Conservation (phyloP, 805 yeast genomes). For the Scheffersomyces lignosus region DNA sequence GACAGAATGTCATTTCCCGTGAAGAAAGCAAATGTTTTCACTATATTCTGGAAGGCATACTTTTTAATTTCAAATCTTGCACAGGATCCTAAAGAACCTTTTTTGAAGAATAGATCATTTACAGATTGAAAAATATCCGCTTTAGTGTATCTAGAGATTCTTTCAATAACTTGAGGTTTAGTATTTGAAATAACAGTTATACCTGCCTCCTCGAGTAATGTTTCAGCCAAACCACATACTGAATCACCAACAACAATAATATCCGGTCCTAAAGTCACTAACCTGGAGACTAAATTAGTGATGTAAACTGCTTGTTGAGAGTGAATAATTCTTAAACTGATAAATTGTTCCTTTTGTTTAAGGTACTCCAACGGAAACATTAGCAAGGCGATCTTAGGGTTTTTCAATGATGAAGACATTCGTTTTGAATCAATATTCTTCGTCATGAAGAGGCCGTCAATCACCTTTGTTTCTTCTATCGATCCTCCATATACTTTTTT, state of each 20-base stretch:
- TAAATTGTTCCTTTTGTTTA: slow-evolving; percentile 72
- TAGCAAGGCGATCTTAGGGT: slow-evolving; percentile 77
- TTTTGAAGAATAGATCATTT: slow-evolving; percentile 73
- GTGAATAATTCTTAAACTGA: slow-evolving; percentile 78
- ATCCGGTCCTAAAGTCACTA: slow-evolving; percentile 74
- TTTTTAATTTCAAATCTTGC: slow-evolving; percentile 67
- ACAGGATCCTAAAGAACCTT: slow-evolving; percentile 68
- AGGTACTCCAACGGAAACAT: slow-evolving; percentile 89
- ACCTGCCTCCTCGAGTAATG: slow-evolving; percentile 67
- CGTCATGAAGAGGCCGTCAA: slow-evolving; percentile 84
- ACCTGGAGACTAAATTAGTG: slow-evolving; percentile 75
- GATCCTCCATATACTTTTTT: slow-evolving; percentile 80
- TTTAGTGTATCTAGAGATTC: slow-evolving; percentile 74
- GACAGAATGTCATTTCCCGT: slow-evolving; percentile 70
- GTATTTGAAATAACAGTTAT: slow-evolving; percentile 80
- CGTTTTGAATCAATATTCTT: slow-evolving; percentile 75
- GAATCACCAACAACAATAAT: slow-evolving; percentile 75
- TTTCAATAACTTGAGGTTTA: slow-evolving; percentile 77
- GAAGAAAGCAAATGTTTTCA: slow-evolving; percentile 75
- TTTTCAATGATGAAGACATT: slow-evolving; percentile 64
- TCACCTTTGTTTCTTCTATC: slow-evolving; percentile 50
- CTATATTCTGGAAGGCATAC: slow-evolving; percentile 52
- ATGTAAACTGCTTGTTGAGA: slow-evolving; percentile 88
- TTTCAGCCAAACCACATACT: slow-evolving; percentile 79
- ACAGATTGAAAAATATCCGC: slow-evolving; percentile 86